Evolutionary conservation across 768 basidiomycete species (phyloP).

Genomic region (Gyrodon lividus): DNA sequence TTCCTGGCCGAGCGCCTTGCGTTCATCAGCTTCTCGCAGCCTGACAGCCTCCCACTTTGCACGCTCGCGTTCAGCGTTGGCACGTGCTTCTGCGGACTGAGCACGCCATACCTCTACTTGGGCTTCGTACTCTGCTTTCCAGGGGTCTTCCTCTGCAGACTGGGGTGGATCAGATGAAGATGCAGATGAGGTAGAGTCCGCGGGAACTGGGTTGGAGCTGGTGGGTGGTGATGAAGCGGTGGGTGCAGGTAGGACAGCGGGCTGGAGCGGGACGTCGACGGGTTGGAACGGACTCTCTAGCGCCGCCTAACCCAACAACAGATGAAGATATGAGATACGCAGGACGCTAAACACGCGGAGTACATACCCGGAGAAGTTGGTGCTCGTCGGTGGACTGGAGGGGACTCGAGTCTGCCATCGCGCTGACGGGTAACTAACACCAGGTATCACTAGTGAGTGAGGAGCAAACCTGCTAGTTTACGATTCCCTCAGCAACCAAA

Average conservation of each 20-base stretch:
- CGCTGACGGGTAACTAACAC: no score
- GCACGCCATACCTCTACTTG: slow-evolving; percentile 71
- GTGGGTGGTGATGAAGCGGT: not conserved
- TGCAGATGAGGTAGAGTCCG: not conserved
- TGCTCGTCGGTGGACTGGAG: slow-evolving; percentile 23
- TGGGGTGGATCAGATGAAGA: not conserved
- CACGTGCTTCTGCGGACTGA: slow-evolving; percentile 67
- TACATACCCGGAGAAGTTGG: slow-evolving; percentile 22
- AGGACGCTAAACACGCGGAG: not conserved
- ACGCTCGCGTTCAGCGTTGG: slow-evolving; percentile 74
- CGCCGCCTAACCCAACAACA: slow-evolving; percentile 16
- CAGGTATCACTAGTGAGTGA: not conserved
- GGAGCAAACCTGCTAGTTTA: not conserved
- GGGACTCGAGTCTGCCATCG: slow-evolving; percentile 28
- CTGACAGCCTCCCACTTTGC: slow-evolving; percentile 70
- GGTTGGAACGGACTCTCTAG: slow-evolving; percentile 29
- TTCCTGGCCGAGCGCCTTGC: slow-evolving; percentile 28
- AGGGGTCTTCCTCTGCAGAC: slow-evolving; percentile 41
- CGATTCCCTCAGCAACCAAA: not conserved
- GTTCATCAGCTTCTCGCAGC: slow-evolving; percentile 42
- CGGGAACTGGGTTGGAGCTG: not conserved
- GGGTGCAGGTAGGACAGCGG: slow-evolving; percentile 5
- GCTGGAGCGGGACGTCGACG: slow-evolving; percentile 17
- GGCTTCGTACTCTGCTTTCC: slow-evolving; percentile 69
- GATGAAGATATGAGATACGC: not conserved